Evolutionary conservation across 1,284 basidiomycete genomes (phyloP).

Genomic region (Gymnopus androsaceus): DNA sequence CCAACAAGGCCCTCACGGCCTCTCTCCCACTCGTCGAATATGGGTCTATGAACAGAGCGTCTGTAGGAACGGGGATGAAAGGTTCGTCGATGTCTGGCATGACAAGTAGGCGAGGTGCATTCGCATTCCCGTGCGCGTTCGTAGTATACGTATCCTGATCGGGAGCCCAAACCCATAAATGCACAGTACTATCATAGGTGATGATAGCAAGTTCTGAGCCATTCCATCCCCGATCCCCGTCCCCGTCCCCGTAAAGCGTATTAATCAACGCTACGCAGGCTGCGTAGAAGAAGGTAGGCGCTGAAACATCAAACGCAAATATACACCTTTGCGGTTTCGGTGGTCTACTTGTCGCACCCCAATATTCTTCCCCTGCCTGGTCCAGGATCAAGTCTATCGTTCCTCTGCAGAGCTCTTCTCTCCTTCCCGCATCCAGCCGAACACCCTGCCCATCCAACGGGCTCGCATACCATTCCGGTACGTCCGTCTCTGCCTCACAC

Average conservation of each 20-base stretch:
- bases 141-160: too few relatives aligned
- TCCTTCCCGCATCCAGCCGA: conserved; percentile 80
- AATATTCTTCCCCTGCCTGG: conserved; percentile 88
- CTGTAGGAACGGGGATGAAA: conserved; percentile 80
- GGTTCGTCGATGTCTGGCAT: conserved; percentile 91
- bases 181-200: conserved; percentile 82
- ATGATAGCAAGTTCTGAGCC: conserved; percentile 73
- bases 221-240: conserved; percentile 45
- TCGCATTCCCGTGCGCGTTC: too few relatives aligned
- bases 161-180: conserved; percentile 68
- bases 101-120: conserved; percentile 77
- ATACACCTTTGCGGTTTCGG: conserved; percentile 79
- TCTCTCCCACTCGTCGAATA: conserved; percentile 70
- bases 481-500: conserved; percentile 81
- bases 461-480: conserved; percentile 83
- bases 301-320: conserved; percentile 90
- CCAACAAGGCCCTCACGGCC: conserved; percentile 65
- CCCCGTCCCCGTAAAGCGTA: conserved; percentile 65
- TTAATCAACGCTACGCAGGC: conserved; percentile 70
- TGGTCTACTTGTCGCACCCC: too few relatives aligned
- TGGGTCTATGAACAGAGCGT: conserved; percentile 83
- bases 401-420: conserved; percentile 89
- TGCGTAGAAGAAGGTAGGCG: conserved; percentile 73
- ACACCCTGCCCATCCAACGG: conserved; percentile 81
- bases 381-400: conserved; percentile 91